These are phyloP conservation scores for Wickerhamomyces sp. DNA, from an alignment of 1,139 yeast species.

Conservation along the genomic window DNA sequence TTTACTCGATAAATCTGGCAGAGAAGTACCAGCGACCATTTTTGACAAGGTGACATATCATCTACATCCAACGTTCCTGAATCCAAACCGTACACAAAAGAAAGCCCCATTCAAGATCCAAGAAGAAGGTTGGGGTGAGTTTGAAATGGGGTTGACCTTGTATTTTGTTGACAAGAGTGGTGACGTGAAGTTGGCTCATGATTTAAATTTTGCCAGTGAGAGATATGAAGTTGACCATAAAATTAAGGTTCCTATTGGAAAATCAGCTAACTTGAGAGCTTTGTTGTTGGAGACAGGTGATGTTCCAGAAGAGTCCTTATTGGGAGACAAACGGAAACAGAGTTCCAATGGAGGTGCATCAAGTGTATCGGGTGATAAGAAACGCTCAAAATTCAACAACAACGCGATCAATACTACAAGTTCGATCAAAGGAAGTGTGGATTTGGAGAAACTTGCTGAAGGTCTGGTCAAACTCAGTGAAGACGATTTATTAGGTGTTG, in stretches of 20 bases:
- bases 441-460: constrained; percentile 85
- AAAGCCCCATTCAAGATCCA: constrained; percentile 85
- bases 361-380: constrained; percentile 39
- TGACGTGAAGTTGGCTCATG: constrained; percentile 81
- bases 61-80: constrained; percentile 90
- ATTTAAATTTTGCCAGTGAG: constrained; percentile 78
- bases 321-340: constrained; percentile 37
- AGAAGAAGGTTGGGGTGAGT: constrained; percentile 99
- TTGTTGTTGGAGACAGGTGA: constrained; percentile 78
- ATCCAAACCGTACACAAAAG: constrained; percentile 78
- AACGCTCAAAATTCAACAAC: constrained; percentile 48
- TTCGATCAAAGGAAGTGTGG: constrained; percentile 65
- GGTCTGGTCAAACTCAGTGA: constrained; percentile 85
- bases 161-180: constrained; percentile 84
- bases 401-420: constrained; percentile 23
- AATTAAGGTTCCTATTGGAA: constrained; percentile 69
- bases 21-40: constrained; percentile 79
- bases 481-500: constrained; percentile 90
- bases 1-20: constrained; percentile 73
- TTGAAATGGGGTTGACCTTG: constrained; percentile 77
- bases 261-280: constrained; percentile 60
- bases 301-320: constrained; percentile 40
- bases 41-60: constrained; percentile 92
- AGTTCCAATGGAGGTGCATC: constrained; percentile 22
- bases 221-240: constrained; percentile 75